Evolutionary conservation across 2,329 filamentous ascomycete genomes (phyloP).

Genomic region (Escovopsis weberi): DNA sequence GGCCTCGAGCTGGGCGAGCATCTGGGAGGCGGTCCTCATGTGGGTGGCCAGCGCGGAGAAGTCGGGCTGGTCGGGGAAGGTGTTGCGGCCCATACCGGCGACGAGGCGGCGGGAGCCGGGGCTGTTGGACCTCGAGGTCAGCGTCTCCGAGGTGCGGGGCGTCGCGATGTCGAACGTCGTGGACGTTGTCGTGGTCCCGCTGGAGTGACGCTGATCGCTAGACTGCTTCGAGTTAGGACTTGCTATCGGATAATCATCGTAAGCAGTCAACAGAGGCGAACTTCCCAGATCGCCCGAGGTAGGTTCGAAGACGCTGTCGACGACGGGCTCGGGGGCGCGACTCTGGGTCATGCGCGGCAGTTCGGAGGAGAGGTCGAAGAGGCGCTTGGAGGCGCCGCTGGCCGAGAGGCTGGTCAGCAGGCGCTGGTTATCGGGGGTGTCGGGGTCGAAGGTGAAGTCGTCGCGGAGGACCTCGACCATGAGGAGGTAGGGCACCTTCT

Average conservation of each 20-base stretch:
- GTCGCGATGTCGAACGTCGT: constrained; percentile 47
- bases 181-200: constrained; percentile 45
- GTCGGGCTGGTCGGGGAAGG: constrained; percentile 55
- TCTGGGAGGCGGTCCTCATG: constrained; percentile 77
- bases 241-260: constrained; percentile 30
- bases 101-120: constrained; percentile 47
- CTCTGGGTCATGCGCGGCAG: constrained; percentile 38
- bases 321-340: constrained; percentile 26
- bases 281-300: constrained; percentile 62
- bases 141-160: constrained; percentile 54
- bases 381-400: constrained; percentile 40
- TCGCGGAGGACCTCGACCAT: constrained; percentile 75
- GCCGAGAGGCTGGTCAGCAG: constrained; percentile 46
- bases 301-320: constrained; percentile 76
- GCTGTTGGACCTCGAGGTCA: constrained; percentile 53
- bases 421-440: constrained; percentile 55
- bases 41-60: constrained; percentile 73
- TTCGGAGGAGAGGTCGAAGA: constrained; percentile 54
- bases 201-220: constrained; percentile 40
- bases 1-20: constrained; percentile 70
- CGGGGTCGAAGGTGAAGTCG: constrained; percentile 71
- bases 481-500: constrained; percentile 71
- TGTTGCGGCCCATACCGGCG: constrained; percentile 38
- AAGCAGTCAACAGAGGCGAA: constrained; percentile 50
- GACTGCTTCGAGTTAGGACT: constrained; percentile 14